Evolutionary conservation across 371 early-diverging fungal genomes (phyloP).

Genomic region (Actinomucor elegans): DNA sequence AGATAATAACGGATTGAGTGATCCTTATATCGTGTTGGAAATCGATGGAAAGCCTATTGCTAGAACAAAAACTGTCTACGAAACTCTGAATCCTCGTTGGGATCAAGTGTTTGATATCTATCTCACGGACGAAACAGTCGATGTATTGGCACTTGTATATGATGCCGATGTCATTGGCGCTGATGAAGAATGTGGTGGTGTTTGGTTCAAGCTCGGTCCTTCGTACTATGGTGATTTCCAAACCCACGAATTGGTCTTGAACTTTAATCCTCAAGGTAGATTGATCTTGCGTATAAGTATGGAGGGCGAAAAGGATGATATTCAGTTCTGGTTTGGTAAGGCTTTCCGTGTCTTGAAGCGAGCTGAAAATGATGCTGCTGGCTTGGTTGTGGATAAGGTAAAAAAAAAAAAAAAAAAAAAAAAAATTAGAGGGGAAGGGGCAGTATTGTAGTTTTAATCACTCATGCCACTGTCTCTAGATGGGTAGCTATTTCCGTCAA

Average conservation of each 20-base stretch:
- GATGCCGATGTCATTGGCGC: slow-evolving; percentile 78
- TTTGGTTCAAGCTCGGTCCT: slow-evolving; percentile 64
- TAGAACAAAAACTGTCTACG: slow-evolving; percentile 66
- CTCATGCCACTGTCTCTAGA: slow-evolving; percentile 25
- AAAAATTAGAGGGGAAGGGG: not conserved
- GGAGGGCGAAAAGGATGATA: slow-evolving; percentile 90
- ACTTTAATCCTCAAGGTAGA: slow-evolving; percentile 83
- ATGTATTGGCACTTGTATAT: slow-evolving; percentile 70
- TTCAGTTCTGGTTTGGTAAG: slow-evolving; percentile 90
- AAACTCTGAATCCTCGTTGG: slow-evolving; percentile 87
- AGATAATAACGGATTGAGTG: slow-evolving; percentile 62
- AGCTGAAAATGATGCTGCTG: slow-evolving; percentile 70
- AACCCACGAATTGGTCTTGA: slow-evolving; percentile 83
- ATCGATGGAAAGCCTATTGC: slow-evolving; percentile 55
- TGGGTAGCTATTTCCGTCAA: slow-evolving; percentile 61
- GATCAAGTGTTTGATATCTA: slow-evolving; percentile 86
- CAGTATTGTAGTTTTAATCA: not conserved
- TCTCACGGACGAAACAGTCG: slow-evolving; percentile 54
- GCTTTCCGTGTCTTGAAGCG: slow-evolving; percentile 76
- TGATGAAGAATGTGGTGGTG: slow-evolving; percentile 81
- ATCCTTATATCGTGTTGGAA: slow-evolving; percentile 77
- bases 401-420: too few relatives aligned
- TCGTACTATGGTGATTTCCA: slow-evolving; percentile 64
- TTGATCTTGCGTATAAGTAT: slow-evolving; percentile 80
- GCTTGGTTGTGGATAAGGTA: slow-evolving; percentile 73